Evolutionary conservation across 768 basidiomycete species (phyloP), one percentile per base, ranked within the genome.

Genomic region (Boletus sp.): DNA sequence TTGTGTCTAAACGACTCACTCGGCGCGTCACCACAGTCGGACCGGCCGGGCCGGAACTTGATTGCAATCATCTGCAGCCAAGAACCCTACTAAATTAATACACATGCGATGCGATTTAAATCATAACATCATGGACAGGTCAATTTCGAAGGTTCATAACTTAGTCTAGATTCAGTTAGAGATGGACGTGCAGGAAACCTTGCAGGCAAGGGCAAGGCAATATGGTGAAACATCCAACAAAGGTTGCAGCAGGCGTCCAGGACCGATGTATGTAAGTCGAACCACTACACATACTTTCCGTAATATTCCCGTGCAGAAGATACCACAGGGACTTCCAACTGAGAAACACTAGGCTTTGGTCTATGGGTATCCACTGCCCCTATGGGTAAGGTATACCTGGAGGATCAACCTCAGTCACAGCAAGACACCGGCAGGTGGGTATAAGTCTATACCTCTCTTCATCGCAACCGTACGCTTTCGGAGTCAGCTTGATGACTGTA

Each of bases 391-490:
- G 89, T 79, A 70, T 94, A 98, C 47, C 91, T 93, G 51, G 23
- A 39, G 39, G 25, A 47, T 33, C 21, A n/a, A 47, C 17, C 27
- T 59, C 7, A 63, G 42, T 25, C 14, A 48, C 14, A 29, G 43
- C 1, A 41, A 21, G 33, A 13, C 0, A 29, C 34, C 0, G 23
- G 10, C 15, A 19, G 1, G 34, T n/a, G 4, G 3, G 21, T 4
- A 39, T 35, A n/a, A 13, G 17, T 53, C 48, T 76, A 44, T 52
- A 87, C 89, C 95, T 80, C 70, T 95, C 94, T 69, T 99, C 97
- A 69, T 98, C 94, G 75, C 96, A 98, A 37, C 97, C 97, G 69
- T 98, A 99, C 1, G 97, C 97, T 67, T 92, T 94, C 10, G 97
- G 97, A 1, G 96, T 98, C 43, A 99, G 80, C 74, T 98, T 98